Base-by-base conservation (phyloP, 768 basidiomycete species). In the Leucogyrophana mollusca region DNA sequence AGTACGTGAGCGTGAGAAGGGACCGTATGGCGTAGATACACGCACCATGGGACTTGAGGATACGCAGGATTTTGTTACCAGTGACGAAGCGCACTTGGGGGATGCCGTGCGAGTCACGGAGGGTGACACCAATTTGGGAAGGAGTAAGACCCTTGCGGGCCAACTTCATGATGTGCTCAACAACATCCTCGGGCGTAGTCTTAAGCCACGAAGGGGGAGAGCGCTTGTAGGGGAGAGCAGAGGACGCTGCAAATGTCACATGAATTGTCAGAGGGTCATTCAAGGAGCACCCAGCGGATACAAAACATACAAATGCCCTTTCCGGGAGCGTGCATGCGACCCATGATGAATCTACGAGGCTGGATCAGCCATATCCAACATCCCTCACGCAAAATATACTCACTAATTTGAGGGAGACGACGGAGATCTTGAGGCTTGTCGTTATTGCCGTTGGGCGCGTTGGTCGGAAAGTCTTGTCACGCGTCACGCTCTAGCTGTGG, bases 321-420 rank as follows among this genome's bases (percentile, higher is more conserved):
- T 74, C 93, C 93, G 73, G 94, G 93, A 83, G 94, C 94, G 83
- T 98, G 95, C 92, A 96, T 94, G 68, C 94, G 92, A 90, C 87
- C 90, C 90, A 92, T 92, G 74, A 59, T 74, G 67, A 51, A 62
- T 73, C 69, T 78, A 22, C 6, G 41, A 13, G 10, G 35, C 43
- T 9, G 9, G 3, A 43, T 57, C 37, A 58, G 60, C 38, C 60
- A 24, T 35, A 45, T 37, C 38, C 37, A 53, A 42, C n/a, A 21
- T 24, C 39, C 40, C 36, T 32, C 52, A 22, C 22, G 20, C 39
- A 50, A 44, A 49, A 62, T 49, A 59, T 1, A 60, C 73, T 40
- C 39, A 77, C 74, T 62, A 43, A 54, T 70, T 73, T 62, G 54
- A 47, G 34, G 41, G 30, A 33, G 48, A 47, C 45, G 59, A 54